Evolutionary conservation across 2,329 filamentous ascomycete genomes (phyloP).

Genomic region (Nannizziopsis barbatae): DNA sequence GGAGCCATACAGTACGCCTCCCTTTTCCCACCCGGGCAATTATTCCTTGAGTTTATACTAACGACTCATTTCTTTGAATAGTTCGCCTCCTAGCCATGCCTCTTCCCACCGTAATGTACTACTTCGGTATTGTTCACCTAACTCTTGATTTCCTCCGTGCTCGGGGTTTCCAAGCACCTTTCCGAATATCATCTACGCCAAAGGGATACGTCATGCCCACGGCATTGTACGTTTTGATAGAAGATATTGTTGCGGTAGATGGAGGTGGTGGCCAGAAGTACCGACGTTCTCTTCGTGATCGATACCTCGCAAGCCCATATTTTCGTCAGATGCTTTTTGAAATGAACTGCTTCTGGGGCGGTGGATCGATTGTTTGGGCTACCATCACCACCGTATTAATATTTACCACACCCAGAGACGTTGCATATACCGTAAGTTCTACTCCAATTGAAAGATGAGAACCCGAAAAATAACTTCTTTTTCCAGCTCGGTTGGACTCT

Average conservation of each 20-base stretch:
- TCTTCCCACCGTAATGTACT: conserved; percentile 37
- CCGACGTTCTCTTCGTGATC: conserved; percentile 39
- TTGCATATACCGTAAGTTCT: conserved; percentile 38
- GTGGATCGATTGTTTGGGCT: conserved; percentile 40
- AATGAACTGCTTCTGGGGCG: conserved; percentile 48
- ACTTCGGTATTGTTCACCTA: conserved; percentile 35
- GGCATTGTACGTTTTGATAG: conserved; percentile 53
- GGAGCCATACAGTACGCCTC: conserved; percentile 30
- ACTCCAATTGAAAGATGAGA: background rate
- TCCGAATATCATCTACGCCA: conserved; percentile 52
- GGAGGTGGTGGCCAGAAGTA: conserved; percentile 48
- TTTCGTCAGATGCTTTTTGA: conserved; percentile 45
- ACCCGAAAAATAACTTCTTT: background rate
- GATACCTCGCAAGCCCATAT: conserved; percentile 44
- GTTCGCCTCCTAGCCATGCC: conserved; percentile 37
- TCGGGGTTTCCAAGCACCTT: conserved; percentile 42
- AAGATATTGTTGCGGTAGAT: conserved; percentile 58
- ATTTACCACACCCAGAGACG: conserved; percentile 38
- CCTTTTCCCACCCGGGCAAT: background rate
- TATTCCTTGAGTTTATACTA: conserved; percentile 4
- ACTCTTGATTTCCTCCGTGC: conserved; percentile 34
- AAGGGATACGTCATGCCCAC: conserved; percentile 50
- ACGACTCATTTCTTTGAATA: conserved; percentile 14
- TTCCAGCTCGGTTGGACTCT: conserved; percentile 33
- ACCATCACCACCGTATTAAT: conserved; percentile 39